Percentiles rank a stretch among this genome's conserved stretches.
Conservation (phyloP, 1,284 basidiomycete genomes). For the Thelephora terrestris region DNA sequence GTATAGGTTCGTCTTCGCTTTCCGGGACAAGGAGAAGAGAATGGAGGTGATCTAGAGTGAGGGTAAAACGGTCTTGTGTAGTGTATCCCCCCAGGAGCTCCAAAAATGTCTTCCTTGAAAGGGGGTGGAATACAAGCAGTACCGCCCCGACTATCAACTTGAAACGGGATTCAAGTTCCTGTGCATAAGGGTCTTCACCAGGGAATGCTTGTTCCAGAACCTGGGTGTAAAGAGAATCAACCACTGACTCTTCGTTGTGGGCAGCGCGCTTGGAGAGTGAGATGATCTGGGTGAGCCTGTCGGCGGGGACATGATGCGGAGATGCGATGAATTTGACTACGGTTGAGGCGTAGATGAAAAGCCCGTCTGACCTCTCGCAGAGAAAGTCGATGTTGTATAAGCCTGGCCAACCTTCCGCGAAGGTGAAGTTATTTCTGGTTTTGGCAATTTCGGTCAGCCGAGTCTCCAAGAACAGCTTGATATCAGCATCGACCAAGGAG, state of each 20-base stretch:
- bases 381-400: neutral
- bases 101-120: neutral
- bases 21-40: too few relatives aligned
- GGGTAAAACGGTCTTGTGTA: too few relatives aligned
- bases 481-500: conserved; percentile 2
- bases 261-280: neutral
- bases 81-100: neutral
- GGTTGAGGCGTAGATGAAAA: conserved; percentile 9
- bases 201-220: conserved; percentile 8
- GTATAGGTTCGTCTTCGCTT: too few relatives aligned
- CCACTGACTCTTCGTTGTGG: neutral
- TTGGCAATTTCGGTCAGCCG: neutral
- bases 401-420: neutral
- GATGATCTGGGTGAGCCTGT: conserved; percentile 5
- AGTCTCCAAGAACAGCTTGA: neutral
- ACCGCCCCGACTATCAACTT: neutral
- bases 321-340: conserved; percentile 5
- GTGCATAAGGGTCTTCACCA: neutral
- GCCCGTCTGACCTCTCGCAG: conserved; percentile 2
- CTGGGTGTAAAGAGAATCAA: conserved; percentile 9
- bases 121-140: neutral
- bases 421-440: too few relatives aligned
- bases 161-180: neutral
- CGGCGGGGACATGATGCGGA: neutral
- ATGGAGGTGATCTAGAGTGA: conserved; percentile 2